These are phyloP conservation scores for Volvox africanus DNA, from an alignment of 139 green algal genomes.

Conservation along the genomic window DNA sequence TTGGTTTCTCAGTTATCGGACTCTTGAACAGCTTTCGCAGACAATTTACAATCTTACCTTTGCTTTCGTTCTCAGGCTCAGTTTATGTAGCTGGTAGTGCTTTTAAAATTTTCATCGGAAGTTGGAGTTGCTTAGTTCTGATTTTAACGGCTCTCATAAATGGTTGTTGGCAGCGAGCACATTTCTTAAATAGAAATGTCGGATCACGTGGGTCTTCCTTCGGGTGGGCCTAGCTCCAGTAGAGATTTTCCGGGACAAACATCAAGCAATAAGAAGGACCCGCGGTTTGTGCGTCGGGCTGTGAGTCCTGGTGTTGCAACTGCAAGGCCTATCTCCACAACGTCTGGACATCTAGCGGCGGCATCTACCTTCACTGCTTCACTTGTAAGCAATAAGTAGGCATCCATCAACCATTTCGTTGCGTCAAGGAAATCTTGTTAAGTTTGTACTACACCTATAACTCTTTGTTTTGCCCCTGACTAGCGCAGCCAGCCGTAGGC, in stretches of 20 bases:
- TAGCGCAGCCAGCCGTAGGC: background rate
- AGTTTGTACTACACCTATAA: background rate
- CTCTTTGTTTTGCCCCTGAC: background rate
- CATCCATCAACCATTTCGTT: background rate
- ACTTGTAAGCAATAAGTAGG: background rate
- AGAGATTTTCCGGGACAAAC: background rate
- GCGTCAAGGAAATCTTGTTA: background rate
- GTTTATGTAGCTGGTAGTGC: no score
- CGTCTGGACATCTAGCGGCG: background rate
- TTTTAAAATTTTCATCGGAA: no score
- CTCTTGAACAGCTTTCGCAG: no score
- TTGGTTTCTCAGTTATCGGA: no score
- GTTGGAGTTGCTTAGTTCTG: no score
- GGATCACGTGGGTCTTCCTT: background rate
- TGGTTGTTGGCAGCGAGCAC: background rate
- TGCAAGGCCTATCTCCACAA: background rate
- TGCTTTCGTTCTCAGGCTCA: no score
- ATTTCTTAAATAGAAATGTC: background rate
- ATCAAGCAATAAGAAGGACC: background rate
- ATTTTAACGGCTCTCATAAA: background rate
- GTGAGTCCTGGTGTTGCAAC: background rate
- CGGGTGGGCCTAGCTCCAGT: background rate
- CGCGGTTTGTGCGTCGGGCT: background rate
- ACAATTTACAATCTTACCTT: no score
- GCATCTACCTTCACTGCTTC: conserved; percentile 3